Base-by-base conservation (phyloP, 371 early-diverging fungal species). In the Syncephalis plumigaleata region DNA sequence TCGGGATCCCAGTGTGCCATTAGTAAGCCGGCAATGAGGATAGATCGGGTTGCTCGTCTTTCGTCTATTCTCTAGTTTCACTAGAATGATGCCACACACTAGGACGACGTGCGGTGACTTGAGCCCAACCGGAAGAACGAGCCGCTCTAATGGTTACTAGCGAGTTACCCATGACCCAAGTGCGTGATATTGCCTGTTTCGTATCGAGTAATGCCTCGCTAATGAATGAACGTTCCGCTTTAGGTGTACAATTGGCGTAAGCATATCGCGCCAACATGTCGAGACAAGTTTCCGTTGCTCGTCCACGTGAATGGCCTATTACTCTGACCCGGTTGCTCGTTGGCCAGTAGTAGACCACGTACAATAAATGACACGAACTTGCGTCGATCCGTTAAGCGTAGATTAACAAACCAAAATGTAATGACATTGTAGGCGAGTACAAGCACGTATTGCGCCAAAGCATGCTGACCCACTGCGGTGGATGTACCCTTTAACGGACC, bases 381-480 rank as follows among this genome's bases (percentile, higher is more conserved):
- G 26, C 71, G 65, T 18, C 89, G 75, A 42, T 88, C 89, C 1
- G 66, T 56, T 7, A 84, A 57, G 7, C 77, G 68, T 24, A 90
- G 64, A 5, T 75, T 76, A 31, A 85, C 73, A 53, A 89, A 91
- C 87, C 91, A 91, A 17, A 81, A 73, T 13, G 78, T 77, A 44
- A 87, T 84, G 3, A 91, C 89, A 49, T 89, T 80, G 59, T 87
- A 91, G 1, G 93, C 92, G 75, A 92, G 73, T 27, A 81, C 77
- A 4, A 84, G 55, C 37, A 88, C 82, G 48, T 90, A 94, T 46
- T 83, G 83, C 2, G 69, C 63, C 1, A 84, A 61, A 0, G 83
- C 70, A 15, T 56, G 54, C 1, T 55, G 52, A 23, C 71, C 50
- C 18, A 47, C 36, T 9, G 58, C 47, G 1, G 64, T 48, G 5